Conservation (phyloP, 148 eudicot genomes). For the Nyssa sinensis region DNA sequence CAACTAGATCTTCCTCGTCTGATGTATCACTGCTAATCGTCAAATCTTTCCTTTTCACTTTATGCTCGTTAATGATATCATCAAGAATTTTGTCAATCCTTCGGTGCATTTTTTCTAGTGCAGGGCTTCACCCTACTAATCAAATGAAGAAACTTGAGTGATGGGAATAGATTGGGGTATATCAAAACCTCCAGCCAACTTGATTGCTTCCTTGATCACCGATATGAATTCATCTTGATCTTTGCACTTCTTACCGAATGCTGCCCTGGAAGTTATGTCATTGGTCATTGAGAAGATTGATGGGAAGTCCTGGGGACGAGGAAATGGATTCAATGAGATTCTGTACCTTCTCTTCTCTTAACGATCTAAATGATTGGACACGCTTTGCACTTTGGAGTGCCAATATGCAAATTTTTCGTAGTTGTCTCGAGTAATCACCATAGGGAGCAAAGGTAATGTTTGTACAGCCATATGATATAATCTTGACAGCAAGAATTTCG, state of each 20-base stretch:
- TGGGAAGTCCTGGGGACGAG: neutral
- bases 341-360: conserved; percentile 22
- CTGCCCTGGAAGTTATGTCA: conserved; percentile 22
- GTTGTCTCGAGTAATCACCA: conserved; percentile 28
- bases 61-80: neutral
- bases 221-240: conserved; percentile 20
- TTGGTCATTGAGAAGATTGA: conserved; percentile 16
- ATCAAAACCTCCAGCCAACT: neutral
- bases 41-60: neutral
- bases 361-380: conserved; percentile 7
- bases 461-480: conserved; percentile 6
- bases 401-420: conserved; percentile 13
- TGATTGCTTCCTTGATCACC: neutral
- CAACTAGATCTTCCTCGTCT: neutral
- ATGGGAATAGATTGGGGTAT: conserved; percentile 2
- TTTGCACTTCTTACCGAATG: conserved; percentile 23
- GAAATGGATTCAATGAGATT: neutral
- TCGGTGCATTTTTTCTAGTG: neutral
- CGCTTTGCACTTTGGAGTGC: conserved; percentile 17
- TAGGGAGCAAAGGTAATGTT: conserved; percentile 23
- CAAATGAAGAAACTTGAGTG: neutral
- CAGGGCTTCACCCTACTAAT: neutral
- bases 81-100: neutral
- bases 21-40: neutral
- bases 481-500: neutral